These are phyloP conservation scores for Lachnellula willkommii DNA, from an alignment of 2,329 filamentous ascomycete species.

Conservation along the genomic window DNA sequence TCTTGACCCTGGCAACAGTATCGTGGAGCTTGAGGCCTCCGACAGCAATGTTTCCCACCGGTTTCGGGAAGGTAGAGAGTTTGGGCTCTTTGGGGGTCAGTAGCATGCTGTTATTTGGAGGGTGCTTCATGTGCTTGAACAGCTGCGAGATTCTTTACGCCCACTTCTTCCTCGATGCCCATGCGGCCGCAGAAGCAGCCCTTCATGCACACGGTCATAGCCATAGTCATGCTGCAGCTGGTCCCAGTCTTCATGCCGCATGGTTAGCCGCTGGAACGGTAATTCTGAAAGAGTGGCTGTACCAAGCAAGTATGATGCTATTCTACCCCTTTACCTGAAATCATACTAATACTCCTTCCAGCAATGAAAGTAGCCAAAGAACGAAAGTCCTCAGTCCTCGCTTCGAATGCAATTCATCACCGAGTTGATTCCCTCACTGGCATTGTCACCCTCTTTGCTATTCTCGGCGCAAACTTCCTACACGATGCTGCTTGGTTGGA, in stretches of 20 bases:
- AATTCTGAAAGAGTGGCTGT: slow-evolving; percentile 92
- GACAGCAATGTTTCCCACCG: slow-evolving; percentile 75
- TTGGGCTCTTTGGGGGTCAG: slow-evolving; percentile 90
- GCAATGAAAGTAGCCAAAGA: slow-evolving; percentile 93
- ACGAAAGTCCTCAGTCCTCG: slow-evolving; percentile 90
- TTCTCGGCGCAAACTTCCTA: slow-evolving; percentile 82
- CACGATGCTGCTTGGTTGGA: slow-evolving; percentile 87
- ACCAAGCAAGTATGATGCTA: slow-evolving; percentile 77
- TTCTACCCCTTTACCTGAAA: background rate
- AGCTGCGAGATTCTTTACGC: slow-evolving; percentile 64
- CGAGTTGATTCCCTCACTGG: slow-evolving; percentile 93
- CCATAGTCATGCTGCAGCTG: slow-evolving; percentile 56
- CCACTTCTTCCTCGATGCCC: slow-evolving; percentile 64
- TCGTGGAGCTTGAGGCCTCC: slow-evolving; percentile 87
- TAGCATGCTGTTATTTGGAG: slow-evolving; percentile 80
- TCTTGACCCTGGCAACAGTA: slow-evolving; percentile 90
- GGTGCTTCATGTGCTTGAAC: slow-evolving; percentile 85
- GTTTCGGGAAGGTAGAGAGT: slow-evolving; percentile 97
- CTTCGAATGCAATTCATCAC: slow-evolving; percentile 94
- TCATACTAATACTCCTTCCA: slow-evolving; percentile 35
- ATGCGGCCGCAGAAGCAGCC: slow-evolving; percentile 47
- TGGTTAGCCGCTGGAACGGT: slow-evolving; percentile 93
- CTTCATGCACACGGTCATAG: slow-evolving; percentile 55
- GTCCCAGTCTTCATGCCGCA: slow-evolving; percentile 85
- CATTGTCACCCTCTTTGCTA: slow-evolving; percentile 84